A percentile compares a stretch with the other conserved stretches of the same genome.
Evolutionary conservation across 1,284 basidiomycete species (phyloP).

Genomic region (Marasmius tenuissimus): DNA sequence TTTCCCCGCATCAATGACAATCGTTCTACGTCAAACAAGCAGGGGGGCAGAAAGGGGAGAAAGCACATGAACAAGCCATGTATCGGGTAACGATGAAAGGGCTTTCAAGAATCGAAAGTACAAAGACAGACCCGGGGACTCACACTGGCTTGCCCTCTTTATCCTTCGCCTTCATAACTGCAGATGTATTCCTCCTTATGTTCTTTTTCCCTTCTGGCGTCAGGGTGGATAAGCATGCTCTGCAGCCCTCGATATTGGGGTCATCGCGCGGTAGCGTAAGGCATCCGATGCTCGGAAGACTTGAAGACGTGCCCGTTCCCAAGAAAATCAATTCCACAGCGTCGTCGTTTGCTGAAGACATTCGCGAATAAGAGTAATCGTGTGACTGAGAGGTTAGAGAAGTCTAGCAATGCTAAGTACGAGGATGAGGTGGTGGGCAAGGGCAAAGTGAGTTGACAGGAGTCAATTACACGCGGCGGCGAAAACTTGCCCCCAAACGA

Average conservation of each 20-base stretch:
- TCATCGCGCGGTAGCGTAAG: slow-evolving; percentile 54
- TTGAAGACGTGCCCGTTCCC: slow-evolving; percentile 75
- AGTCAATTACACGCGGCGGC: too few species aligned
- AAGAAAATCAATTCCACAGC: slow-evolving; percentile 66
- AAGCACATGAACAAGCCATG: neutral
- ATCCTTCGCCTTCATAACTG: slow-evolving; percentile 53
- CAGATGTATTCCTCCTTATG: slow-evolving; percentile 74
- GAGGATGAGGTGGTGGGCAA: too few species aligned
- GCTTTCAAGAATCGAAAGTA: neutral
- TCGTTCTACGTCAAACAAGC: slow-evolving; percentile 42
- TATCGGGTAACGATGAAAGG: neutral
- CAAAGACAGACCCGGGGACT: neutral
- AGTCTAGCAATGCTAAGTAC: too few species aligned
- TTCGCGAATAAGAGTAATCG: neutral
- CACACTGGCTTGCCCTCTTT: slow-evolving; percentile 36
- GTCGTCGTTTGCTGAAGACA: slow-evolving; percentile 7
- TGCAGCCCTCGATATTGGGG: slow-evolving; percentile 40
- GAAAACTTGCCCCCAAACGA: too few species aligned
- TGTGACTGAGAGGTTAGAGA: too few species aligned
- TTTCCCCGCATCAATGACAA: slow-evolving; percentile 82
- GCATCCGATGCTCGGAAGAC: slow-evolving; percentile 64
- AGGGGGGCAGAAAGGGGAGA: neutral
- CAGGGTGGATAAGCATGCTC: slow-evolving; percentile 68
- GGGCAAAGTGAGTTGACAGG: too few species aligned
- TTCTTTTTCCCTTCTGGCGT: slow-evolving; percentile 71